Percentiles rank a stretch among this genome's conserved stretches.
These are phyloP conservation scores for Diaporthe vaccinii DNA, from an alignment of 2,329 filamentous ascomycete species.

Conservation along the genomic window DNA sequence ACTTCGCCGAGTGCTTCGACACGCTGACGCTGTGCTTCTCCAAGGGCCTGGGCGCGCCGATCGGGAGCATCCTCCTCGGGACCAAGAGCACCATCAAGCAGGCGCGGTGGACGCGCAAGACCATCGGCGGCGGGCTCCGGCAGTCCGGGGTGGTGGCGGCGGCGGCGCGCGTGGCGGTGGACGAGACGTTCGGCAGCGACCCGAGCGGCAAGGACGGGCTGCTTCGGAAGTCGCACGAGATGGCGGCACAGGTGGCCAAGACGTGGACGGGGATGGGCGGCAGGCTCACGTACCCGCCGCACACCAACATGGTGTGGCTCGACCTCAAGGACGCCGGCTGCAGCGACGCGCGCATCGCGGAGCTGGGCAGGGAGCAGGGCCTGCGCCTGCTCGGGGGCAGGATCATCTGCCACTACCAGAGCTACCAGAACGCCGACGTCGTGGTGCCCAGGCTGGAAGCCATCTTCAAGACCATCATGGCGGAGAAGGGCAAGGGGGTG, in stretches of 20 bases:
- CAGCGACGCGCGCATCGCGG: slow-evolving; percentile 52
- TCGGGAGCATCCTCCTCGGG: slow-evolving; percentile 63
- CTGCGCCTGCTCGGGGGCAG: slow-evolving; percentile 57
- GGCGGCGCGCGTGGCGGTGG: slow-evolving; percentile 81
- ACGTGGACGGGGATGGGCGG: slow-evolving; percentile 80
- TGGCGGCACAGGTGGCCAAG: slow-evolving; percentile 70
- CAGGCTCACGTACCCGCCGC: slow-evolving; percentile 75
- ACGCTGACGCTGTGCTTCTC: slow-evolving; percentile 71
- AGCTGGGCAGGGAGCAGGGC: slow-evolving; percentile 57
- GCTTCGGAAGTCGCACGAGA: slow-evolving; percentile 71
- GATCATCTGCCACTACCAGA: slow-evolving; percentile 70
- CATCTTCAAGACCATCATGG: slow-evolving; percentile 62
- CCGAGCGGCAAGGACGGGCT: slow-evolving; percentile 71
- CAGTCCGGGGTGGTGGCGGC: slow-evolving; percentile 83
- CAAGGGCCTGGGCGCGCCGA: slow-evolving; percentile 66
- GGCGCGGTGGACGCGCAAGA: slow-evolving; percentile 83
- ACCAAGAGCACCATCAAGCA: slow-evolving; percentile 70
- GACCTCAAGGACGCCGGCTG: slow-evolving; percentile 75
- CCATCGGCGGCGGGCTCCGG: slow-evolving; percentile 82
- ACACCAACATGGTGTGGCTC: slow-evolving; percentile 95
- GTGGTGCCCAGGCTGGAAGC: slow-evolving; percentile 69
- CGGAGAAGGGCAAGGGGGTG: slow-evolving; percentile 43
- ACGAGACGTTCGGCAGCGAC: slow-evolving; percentile 79
- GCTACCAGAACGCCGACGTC: slow-evolving; percentile 71
- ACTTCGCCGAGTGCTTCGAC: slow-evolving; percentile 62